Evolutionary conservation across 164 flowering plant species (phyloP), one percentile per base, ranked within the genome.

Genomic region (Aristolochia fimbriata): DNA sequence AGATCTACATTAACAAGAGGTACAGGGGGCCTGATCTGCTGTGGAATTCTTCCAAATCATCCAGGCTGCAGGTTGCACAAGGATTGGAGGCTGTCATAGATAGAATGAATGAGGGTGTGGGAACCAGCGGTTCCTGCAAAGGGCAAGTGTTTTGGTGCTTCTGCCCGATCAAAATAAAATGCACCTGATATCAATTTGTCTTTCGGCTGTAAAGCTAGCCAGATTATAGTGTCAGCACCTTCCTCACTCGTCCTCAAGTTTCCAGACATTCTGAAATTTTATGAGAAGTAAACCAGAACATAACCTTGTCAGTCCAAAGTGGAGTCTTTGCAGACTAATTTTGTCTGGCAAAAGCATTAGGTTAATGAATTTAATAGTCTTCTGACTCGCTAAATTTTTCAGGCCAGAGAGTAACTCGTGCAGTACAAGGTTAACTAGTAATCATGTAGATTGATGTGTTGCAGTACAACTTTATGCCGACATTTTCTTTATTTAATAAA

Each of bases 121-220:
- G 91, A 82, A 19, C 77, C 69, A 4, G 53, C 46, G 12, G 95
- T 92, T 33, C 78, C 91, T 27, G 88, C 76, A 67, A 85, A 73
- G 16, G 57, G 67, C 68, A 89, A 71, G 77, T 89, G 93, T 60
- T 89, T 89, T 4, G 96, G 77, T 4, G 86, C 96, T 72, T 83
- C 83, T 8, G 87, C 87, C 68, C 98, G 83, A 65, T 89, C 96
- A 58, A 91, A 91, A 67, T 88, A 91, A 48, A 91, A 86, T 22
- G 80, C 80, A 65, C 98, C 96, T 0, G 95, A 71, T 3, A 57
- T 81, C 69, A 91, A 52, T 37, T 79, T 85, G 62, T 88, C 89
- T 67, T 84, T 85, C 3, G 96, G 95, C 70, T 83, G 96, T 67
- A 83, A 70, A 62, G 96, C 95, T 66, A 92, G 62, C 98, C 98